Percentiles rank a stretch among this genome's conserved stretches.
These are phyloP conservation scores for Citrullus mucosospermus DNA, from an alignment of 306 rosid species.

Conservation along the genomic window DNA sequence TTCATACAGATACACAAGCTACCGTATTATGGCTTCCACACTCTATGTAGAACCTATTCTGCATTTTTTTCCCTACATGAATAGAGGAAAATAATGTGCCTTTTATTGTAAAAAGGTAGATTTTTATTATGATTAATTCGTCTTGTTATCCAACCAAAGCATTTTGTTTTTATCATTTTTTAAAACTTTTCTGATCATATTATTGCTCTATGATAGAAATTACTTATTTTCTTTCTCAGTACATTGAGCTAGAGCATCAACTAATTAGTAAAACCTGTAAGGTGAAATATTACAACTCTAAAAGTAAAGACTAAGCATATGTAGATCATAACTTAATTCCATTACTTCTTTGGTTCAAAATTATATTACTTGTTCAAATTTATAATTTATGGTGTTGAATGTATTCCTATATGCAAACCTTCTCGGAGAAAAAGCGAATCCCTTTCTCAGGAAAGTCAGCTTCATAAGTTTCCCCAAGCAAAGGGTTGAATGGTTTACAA, in stretches of 20 bases:
- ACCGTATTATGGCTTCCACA: too few species aligned
- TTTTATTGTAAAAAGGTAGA: neutral
- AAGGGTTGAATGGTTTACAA: conserved; percentile 95
- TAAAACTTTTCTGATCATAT: neutral
- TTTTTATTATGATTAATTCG: neutral
- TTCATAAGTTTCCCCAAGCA: conserved; percentile 97
- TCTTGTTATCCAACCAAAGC: neutral
- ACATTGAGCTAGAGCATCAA: neutral
- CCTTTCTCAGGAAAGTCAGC: conserved; percentile 92
- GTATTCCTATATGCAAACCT: conserved; percentile 37
- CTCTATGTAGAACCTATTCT: too few species aligned
- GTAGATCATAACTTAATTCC: neutral
- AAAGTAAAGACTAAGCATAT: neutral
- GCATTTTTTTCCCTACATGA: too few species aligned
- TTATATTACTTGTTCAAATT: neutral
- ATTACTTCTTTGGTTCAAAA: neutral
- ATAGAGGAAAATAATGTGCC: too few species aligned
- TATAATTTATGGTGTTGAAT: neutral
- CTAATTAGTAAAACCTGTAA: neutral
- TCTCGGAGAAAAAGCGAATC: conserved; percentile 91
- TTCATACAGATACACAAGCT: neutral
- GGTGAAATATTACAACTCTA: neutral
- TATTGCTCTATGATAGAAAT: neutral
- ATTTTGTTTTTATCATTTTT: neutral
- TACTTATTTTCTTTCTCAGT: neutral